Evolutionary conservation across 2,329 filamentous ascomycete species (phyloP), one percentile per base, ranked within the genome.

Genomic region (Aspergillus fumigatiaffinis): DNA sequence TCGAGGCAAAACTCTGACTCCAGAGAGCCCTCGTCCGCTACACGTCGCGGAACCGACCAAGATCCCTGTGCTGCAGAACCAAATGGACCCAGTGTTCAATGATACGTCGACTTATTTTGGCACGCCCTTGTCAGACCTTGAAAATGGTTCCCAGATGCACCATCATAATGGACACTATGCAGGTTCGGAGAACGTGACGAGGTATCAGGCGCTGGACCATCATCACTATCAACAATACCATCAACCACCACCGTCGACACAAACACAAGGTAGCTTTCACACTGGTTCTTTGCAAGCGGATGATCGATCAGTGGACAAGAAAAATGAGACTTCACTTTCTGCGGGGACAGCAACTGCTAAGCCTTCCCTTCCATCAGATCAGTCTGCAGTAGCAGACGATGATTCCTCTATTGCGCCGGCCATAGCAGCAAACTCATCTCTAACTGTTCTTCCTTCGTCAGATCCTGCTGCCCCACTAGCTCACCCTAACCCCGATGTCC

Each of bases 81-180:
- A 89, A 76, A 90, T 85, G 83, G 87, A 90, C 75, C 85, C 86
- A 54, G 77, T 83, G 65, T 88, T 89, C 79, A 87, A 87, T 75
- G 85, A 88, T 71, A 85, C 85, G 55, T 80, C 85, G 54, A 82
- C 81, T 60, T 84, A 84, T 60, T 84, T 84, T 71, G 78, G 78
- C 59, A 82, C 78, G 68, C 71, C 71, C 41, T 66, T 68, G 42
- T 57, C 60, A 52, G 57, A 66, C 50, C 60, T 63, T 55, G 66
- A 65, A 54, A 55, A 58, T 52, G 58, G 53, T 51, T 53, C 55
- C 44, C 56, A 59, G 52, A 59, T 47, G 54, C 62, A 58, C 9
- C 51, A 58, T 53, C 52, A 48, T 9, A 14, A 55, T 48, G 58
- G 50, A 54, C 60, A 55, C 17, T 63, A 66, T 64, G 57, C 50